Conservation (phyloP, 495 filamentous ascomycete species). For the Rhypophila decipiens region DNA sequence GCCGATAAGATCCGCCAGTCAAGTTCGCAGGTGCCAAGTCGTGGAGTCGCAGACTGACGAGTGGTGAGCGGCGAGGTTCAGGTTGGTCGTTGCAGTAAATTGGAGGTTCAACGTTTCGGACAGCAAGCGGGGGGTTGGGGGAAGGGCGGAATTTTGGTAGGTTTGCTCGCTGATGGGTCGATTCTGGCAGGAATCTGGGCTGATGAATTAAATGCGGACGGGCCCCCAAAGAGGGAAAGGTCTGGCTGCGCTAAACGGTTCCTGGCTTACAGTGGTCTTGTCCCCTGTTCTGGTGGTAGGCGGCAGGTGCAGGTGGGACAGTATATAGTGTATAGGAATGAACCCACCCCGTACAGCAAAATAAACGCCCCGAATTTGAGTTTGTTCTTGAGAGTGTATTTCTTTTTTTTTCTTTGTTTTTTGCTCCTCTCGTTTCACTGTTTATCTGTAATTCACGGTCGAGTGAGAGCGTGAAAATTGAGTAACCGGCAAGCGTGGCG, state of each 20-base stretch:
- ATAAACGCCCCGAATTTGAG: too few species aligned
- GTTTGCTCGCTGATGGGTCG: slow-evolving; percentile 22
- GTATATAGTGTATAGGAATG: too few species aligned
- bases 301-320: too few species aligned
- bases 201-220: slow-evolving; percentile 21
- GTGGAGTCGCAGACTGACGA: slow-evolving; percentile 1
- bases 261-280: background rate
- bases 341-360: too few species aligned
- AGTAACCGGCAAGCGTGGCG: too few species aligned
- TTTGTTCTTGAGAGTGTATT: too few species aligned
- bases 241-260: slow-evolving; percentile 8
- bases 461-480: too few species aligned
- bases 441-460: too few species aligned
- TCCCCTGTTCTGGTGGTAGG: background rate
- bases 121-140: slow-evolving; percentile 13
- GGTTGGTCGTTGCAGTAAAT: too few species aligned
- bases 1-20: too few species aligned
- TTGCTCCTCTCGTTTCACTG: too few species aligned
- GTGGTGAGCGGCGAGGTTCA: slow-evolving; percentile 9
- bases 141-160: slow-evolving; percentile 14
- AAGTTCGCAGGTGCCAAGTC: slow-evolving; percentile 5
- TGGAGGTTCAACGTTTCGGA: slow-evolving; percentile 14
- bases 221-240: slow-evolving; percentile 15
- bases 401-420: too few species aligned
- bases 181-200: slow-evolving; percentile 26